phyloP scores from a whole-genome alignment of 768 basidiomycete genomes.

The Rhizopogon rudus region DNA sequence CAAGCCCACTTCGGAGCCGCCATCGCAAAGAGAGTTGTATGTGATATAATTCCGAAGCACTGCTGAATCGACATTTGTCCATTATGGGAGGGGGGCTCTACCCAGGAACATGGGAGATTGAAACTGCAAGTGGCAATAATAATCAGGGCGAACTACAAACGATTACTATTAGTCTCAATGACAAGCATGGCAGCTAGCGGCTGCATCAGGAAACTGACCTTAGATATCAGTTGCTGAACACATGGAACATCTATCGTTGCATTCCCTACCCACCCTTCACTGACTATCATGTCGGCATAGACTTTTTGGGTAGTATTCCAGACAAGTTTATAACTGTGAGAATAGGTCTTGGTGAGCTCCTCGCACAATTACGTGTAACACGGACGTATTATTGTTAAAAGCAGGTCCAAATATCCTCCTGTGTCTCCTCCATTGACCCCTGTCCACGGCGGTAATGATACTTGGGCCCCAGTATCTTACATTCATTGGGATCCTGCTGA shows the following conservation, averaged over 20 bases:
- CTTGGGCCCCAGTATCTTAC: slow-evolving; percentile 15
- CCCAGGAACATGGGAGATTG: slow-evolving; percentile 19
- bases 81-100: slow-evolving; percentile 8
- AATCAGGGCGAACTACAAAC: slow-evolving; percentile 14
- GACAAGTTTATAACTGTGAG: slow-evolving; percentile 15
- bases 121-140: slow-evolving; percentile 21
- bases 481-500: neutral
- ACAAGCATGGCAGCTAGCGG: neutral
- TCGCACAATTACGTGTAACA: neutral
- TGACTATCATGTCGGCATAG: slow-evolving; percentile 14
- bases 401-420: slow-evolving; percentile 16
- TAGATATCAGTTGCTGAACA: slow-evolving; percentile 13
- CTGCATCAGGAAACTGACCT: slow-evolving; percentile 4
- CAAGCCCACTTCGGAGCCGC: slow-evolving; percentile 17
- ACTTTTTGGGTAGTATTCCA: slow-evolving; percentile 15
- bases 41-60: slow-evolving; percentile 12
- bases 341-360: neutral
- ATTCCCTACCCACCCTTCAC: slow-evolving; percentile 14
- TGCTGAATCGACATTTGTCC: slow-evolving; percentile 16
- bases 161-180: neutral
- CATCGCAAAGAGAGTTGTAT: slow-evolving; percentile 11
- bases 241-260: slow-evolving; percentile 10
- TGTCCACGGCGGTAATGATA: slow-evolving; percentile 5
- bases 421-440: slow-evolving; percentile 16
- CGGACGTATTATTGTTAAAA: slow-evolving; percentile 20